A percentile compares a stretch with the other conserved stretches of the same genome.
These are phyloP conservation scores for Phyllosticta capitalensis DNA, from an alignment of 2,329 filamentous ascomycete genomes.

Conservation along the genomic window DNA sequence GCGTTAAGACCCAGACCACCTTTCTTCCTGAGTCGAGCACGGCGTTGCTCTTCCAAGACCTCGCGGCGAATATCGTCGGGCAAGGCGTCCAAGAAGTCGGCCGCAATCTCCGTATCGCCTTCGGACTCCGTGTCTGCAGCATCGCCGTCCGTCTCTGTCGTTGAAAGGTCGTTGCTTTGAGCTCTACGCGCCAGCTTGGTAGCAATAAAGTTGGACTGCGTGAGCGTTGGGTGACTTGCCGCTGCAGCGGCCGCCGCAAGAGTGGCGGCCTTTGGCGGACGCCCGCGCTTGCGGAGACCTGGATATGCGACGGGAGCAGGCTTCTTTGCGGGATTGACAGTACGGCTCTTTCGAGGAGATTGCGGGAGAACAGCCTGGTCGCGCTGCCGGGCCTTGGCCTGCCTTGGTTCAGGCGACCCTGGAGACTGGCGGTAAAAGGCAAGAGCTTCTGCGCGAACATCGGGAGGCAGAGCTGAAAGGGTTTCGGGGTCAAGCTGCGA, in stretches of 20 bases:
- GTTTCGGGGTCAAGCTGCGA: conserved; percentile 80
- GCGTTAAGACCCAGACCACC: background rate
- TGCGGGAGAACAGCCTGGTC: conserved; percentile 33
- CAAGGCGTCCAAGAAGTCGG: conserved; percentile 69
- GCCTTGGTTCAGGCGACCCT: background rate
- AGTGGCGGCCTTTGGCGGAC: conserved; percentile 29
- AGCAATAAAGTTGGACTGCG: conserved; percentile 64
- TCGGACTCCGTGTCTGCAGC: background rate
- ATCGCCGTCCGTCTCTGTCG: conserved; percentile 20
- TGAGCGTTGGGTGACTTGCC: conserved; percentile 39
- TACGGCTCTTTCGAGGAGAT: conserved; percentile 42
- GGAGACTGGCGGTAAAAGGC: conserved; percentile 48
- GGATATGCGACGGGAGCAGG: conserved; percentile 42
- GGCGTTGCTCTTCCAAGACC: conserved; percentile 64
- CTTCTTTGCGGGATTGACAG: conserved; percentile 42
- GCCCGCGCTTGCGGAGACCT: conserved; percentile 52
- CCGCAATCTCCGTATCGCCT: conserved; percentile 15
- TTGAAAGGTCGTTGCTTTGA: conserved; percentile 23
- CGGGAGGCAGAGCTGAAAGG: conserved; percentile 71
- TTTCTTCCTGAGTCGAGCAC: conserved; percentile 37
- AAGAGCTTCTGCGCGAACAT: conserved; percentile 76
- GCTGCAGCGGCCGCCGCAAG: conserved; percentile 38
- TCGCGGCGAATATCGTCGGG: conserved; percentile 73
- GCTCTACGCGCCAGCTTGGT: conserved; percentile 16
- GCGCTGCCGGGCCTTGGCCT: background rate